Conservation (phyloP, 176 grass and related monocot genomes). For the Oropetium thomaeum region DNA sequence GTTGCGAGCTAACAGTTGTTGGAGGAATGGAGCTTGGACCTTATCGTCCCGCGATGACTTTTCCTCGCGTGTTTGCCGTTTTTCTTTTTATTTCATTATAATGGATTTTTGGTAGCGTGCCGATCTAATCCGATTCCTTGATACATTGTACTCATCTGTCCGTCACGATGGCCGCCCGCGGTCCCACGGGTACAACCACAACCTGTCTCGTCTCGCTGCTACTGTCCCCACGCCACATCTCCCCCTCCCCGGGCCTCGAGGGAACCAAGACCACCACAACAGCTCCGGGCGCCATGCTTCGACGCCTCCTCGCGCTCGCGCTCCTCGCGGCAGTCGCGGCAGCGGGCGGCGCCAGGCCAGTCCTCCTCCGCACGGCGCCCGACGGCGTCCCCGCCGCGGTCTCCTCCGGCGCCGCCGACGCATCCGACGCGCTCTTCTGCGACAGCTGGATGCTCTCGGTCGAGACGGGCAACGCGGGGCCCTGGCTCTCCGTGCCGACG, state of each 20-base stretch:
- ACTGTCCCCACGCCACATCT: not conserved
- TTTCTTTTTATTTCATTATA: too few relatives aligned
- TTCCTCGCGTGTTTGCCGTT: too few relatives aligned
- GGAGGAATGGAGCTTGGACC: too few relatives aligned
- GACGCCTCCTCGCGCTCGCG: constrained; percentile 20
- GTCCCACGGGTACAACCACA: not conserved
- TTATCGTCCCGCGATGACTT: too few relatives aligned
- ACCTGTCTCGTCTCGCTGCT: not conserved
- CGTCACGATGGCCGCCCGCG: not conserved
- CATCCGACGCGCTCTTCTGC: constrained; percentile 54
- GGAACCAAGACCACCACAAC: not conserved
- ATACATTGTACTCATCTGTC: too few relatives aligned
- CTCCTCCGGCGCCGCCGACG: constrained; percentile 9
- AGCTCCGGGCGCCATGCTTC: not conserved
- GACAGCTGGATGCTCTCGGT: constrained; percentile 91
- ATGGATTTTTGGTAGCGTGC: not conserved
- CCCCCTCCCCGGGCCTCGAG: not conserved
- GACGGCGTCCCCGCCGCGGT: constrained; percentile 12
- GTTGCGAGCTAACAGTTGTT: too few relatives aligned
- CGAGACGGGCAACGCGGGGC: constrained; percentile 74
- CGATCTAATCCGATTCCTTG: too few relatives aligned
- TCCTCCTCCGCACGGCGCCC: constrained; percentile 50
- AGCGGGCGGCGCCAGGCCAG: constrained; percentile 16
- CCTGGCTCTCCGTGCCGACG: constrained; percentile 43
- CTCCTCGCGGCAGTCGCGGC: constrained; percentile 1